Base-by-base conservation (phyloP, 2,329 filamentous ascomycete species). In the Stachybotrys elegans region DNA sequence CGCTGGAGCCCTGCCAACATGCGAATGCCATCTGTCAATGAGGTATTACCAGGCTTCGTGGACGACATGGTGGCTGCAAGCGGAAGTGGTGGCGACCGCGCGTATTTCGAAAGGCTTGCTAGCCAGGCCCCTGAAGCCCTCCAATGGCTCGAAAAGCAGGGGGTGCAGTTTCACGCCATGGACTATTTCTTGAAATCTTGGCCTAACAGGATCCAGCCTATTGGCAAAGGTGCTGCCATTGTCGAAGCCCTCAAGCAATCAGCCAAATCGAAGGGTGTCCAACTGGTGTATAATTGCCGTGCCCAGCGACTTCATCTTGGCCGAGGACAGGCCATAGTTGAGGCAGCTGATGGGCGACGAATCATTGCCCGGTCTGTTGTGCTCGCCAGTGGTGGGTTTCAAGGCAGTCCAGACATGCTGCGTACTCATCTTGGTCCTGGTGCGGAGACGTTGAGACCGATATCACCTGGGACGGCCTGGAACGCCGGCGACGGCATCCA, bases 121-220 rank as follows among this genome's bases (percentile, higher is more conserved):
- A 43, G 42, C 42, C 42, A 43, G 42, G 42, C 42, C 42, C 42
- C 42, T 43, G 42, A 43, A 43, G 42, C 42, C 34, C 42, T 43
- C 42, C 42, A 43, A 43, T 43, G 42, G 42, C 42, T 43, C 42
- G 42, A 43, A 43, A 43, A 43, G 42, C 42, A 43, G 42, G 42
- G 40, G 21, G 42, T 43, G 31, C 42, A 43, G 42, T 43, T 43
- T 43, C 42, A 43, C 42, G 42, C 42, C 42, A 43, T 43, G 42
- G 42, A 43, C 42, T 43, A 43, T 43, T 43, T 43, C 42, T 43
- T 43, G 42, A 43, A 43, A 43, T 43, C 42, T 43, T 43, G 42
- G 42, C 42, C 42, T 43, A 43, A 43, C 34, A 43, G 42, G 42
- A 43, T 43, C 42, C 42, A 43, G 42, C 42, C 42, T 43, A 43